These are phyloP conservation scores for Neurospora africana DNA, from an alignment of 495 filamentous ascomycete genomes.

Conservation along the genomic window DNA sequence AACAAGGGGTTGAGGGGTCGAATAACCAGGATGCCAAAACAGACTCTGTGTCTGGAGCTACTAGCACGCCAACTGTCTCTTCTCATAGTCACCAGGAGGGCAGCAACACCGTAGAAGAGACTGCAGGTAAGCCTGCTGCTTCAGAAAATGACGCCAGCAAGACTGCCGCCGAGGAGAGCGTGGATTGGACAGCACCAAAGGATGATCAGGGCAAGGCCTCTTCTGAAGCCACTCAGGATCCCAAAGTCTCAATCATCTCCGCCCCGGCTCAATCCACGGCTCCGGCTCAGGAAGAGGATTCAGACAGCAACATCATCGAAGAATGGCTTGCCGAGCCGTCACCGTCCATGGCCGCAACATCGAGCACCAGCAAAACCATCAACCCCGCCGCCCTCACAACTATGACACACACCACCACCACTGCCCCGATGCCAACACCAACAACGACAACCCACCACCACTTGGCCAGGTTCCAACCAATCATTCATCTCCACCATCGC, in stretches of 20 bases:
- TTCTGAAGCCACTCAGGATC: neutral
- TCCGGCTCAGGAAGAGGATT: constrained; percentile 6
- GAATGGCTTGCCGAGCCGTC: constrained; percentile 23
- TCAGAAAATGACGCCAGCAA: neutral
- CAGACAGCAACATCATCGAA: constrained; percentile 19
- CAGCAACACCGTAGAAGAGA: neutral
- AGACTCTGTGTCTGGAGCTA: neutral
- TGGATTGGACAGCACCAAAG: neutral
- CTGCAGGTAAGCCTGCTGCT: neutral
- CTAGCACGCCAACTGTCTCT: neutral
- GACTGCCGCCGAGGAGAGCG: neutral
- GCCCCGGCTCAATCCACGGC: neutral
- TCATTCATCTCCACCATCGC: neutral
- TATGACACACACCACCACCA: neutral
- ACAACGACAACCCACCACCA: neutral
- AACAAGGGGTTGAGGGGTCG: neutral
- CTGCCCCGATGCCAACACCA: neutral
- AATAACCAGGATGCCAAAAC: neutral
- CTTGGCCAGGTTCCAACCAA: neutral
- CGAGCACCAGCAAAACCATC: neutral
- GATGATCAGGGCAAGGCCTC: neutral
- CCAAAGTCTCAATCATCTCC: neutral
- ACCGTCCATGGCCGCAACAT: neutral
- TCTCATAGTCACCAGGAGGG: neutral
- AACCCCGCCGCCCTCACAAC: neutral